Base-by-base conservation (phyloP, 805 yeast genomes). In the Wickerhamiella occidentalis region DNA sequence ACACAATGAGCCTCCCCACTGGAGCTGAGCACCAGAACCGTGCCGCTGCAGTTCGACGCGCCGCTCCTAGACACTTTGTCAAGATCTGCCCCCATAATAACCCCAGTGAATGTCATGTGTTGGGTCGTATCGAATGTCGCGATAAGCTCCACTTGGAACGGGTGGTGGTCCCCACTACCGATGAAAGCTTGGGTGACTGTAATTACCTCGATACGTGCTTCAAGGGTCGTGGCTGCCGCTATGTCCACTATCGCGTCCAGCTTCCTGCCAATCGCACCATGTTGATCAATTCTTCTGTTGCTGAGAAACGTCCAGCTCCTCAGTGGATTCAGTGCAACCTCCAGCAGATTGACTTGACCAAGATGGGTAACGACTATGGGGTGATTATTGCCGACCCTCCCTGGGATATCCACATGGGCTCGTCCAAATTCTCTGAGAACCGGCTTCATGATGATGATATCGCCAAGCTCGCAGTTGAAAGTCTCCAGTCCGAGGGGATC, bases 171-270 rank as follows among this genome's bases (percentile, higher is more conserved):
- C 50, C 62, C 13, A 79, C 76, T 50, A 86, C 96, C 0, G 96
- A 90, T 58, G 49, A 66, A 1, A 66, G 72, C 15, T 62, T 85
- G 6, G 96, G 96, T 0, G 96, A 88, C 64, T 88, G 97, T 62
- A 87, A 96, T 8, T 88, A 88, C 61, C 71, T 88, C 52, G 96
- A 88, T 61, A 87, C 96, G 0, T 88, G 97, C 61, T 96, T 85
- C 66, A 86, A 86, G 64, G 74, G 85, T 62, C 77, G 76, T 52
- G 69, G 78, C 8, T 88, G 96, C 64, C 70, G 92, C 21, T 88
- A 83, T 61, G 71, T 85, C 33, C 97, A 88, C 64, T 88, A 88
- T 61, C 40, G 40, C 22, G 41, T 48, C 6, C 44, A 35, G 28
- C 19, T 38, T 1, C 51, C 51, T 11, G 18, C 47, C 1, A 25